Evolutionary conservation across 1,284 basidiomycete genomes (phyloP).

Genomic region (Sanghuangporus baumii): DNA sequence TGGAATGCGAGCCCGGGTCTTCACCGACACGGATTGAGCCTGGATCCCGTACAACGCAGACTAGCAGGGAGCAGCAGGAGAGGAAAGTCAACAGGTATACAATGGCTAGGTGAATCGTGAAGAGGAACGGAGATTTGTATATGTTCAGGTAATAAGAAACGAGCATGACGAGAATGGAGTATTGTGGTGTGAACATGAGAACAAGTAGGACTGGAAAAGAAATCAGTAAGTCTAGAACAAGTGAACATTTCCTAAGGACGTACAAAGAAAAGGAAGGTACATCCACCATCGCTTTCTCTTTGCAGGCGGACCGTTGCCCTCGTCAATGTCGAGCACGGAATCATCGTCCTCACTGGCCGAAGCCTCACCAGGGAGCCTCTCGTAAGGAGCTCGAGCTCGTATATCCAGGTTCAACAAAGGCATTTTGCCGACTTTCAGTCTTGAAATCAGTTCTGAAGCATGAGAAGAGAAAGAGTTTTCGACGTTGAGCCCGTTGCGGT

Average conservation of each 20-base stretch:
- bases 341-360: constrained; percentile 16
- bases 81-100: constrained; percentile 63
- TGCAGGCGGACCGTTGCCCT: constrained; percentile 6
- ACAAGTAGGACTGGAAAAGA: constrained; percentile 43
- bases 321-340: constrained; percentile 12
- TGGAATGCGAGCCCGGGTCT: constrained; percentile 22
- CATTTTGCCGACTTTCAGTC: background rate
- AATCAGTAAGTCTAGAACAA: background rate
- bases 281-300: constrained; percentile 17
- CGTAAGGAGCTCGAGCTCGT: constrained; percentile 12
- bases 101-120: constrained; percentile 46
- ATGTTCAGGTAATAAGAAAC: constrained; percentile 58
- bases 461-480: background rate
- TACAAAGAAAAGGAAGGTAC: constrained; percentile 15
- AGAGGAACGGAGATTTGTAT: constrained; percentile 39
- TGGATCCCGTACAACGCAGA: constrained; percentile 67
- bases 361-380: constrained; percentile 4
- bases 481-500: background rate
- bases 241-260: background rate
- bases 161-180: constrained; percentile 61
- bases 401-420: constrained; percentile 10
- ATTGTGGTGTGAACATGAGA: constrained; percentile 64
- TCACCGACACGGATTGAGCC: constrained; percentile 46
- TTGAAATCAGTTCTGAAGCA: background rate
- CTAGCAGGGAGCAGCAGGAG: constrained; percentile 63